Percentiles rank a stretch among this genome's conserved stretches.
These are phyloP conservation scores for Peronospora destructor DNA, from an alignment of 352 stramenopile species.

Conservation along the genomic window DNA sequence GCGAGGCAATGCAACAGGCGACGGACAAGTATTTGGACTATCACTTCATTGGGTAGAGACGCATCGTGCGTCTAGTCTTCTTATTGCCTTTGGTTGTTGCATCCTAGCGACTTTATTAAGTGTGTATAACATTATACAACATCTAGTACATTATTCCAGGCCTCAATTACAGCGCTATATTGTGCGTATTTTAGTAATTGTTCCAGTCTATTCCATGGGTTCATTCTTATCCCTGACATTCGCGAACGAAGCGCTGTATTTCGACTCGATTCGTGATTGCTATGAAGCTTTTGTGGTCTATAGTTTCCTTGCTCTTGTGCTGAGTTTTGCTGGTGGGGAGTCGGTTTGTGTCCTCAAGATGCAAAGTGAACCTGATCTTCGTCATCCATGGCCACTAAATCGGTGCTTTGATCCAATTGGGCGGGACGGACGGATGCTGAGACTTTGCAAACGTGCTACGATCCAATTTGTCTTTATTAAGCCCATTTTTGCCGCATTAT, in stretches of 20 bases:
- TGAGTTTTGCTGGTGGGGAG: constrained; percentile 85
- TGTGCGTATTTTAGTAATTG: constrained; percentile 81
- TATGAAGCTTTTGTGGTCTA: constrained; percentile 93
- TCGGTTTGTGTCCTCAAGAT: constrained; percentile 86
- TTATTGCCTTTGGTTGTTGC: constrained; percentile 56
- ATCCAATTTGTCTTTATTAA: constrained; percentile 91
- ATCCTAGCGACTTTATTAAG: constrained; percentile 51
- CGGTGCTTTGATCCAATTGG: constrained; percentile 71
- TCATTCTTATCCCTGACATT: constrained; percentile 79
- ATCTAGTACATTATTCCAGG: constrained; percentile 78
- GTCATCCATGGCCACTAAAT: constrained; percentile 72
- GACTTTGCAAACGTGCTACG: constrained; percentile 85
- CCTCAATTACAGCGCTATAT: constrained; percentile 85
- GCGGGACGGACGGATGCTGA: constrained; percentile 73
- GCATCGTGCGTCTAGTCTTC: constrained; percentile 40
- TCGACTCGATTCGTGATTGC: constrained; percentile 85
- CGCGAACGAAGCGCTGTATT: constrained; percentile 72
- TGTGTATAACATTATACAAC: constrained; percentile 82
- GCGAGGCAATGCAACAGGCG: constrained; percentile 58
- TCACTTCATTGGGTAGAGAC: constrained; percentile 72
- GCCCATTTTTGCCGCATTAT: constrained; percentile 81
- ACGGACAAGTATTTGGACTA: constrained; percentile 49
- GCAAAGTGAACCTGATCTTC: constrained; percentile 74
- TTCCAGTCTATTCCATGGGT: constrained; percentile 82
- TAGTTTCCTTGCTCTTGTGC: constrained; percentile 86